Base-by-base conservation (phyloP, 345 rosid genomes). In the Cardiospermum halicacabum region DNA sequence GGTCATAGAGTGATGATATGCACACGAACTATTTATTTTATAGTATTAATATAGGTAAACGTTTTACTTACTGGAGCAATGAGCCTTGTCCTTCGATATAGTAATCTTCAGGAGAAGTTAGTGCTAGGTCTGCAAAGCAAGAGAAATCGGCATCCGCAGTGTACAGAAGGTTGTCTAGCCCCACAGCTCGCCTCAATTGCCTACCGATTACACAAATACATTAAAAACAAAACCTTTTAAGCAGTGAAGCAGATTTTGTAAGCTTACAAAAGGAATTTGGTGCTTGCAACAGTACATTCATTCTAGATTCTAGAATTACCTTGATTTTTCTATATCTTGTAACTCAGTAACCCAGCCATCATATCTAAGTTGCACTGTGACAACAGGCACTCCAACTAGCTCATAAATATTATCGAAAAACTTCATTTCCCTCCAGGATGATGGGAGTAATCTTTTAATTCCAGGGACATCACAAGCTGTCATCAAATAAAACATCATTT, bases 121-220 rank as follows among this genome's bases (percentile, higher is more conserved):
- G 89, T 10, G 99, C 97, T 36, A 94, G 80, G 78, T 94, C 99
- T 2, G 99, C 93, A 57, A 94, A 94, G 67, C 99, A 91, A 3
- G 99, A 94, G 80, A 94, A 94, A 82, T 94, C 97, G 19, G 97
- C 99, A 87, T 94, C 97, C 58, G 96, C 95, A 53, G 96, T 94
- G 69, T 94, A 91, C 18, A 94, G 87, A 70, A 94, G 96, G 74
- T 94, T 94, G 81, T 94, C 96, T 60, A 94, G 65, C 56, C 99
- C 99, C 7, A 74, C 67, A 37, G 99, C 95, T 79, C 56, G 81
- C 79, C 70, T 82, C 82, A 82, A 68, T 80, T 85, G 92, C 96
- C 99, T 94, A 69, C 55, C 64, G 58, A 62, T 34, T 7, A 67
- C 39, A 65, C 3, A 37, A 30, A 64, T 45, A 11, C 18, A 15